These are phyloP conservation scores for Aspergillus arachidicola DNA, from an alignment of 2,329 filamentous ascomycete species.

Conservation along the genomic window DNA sequence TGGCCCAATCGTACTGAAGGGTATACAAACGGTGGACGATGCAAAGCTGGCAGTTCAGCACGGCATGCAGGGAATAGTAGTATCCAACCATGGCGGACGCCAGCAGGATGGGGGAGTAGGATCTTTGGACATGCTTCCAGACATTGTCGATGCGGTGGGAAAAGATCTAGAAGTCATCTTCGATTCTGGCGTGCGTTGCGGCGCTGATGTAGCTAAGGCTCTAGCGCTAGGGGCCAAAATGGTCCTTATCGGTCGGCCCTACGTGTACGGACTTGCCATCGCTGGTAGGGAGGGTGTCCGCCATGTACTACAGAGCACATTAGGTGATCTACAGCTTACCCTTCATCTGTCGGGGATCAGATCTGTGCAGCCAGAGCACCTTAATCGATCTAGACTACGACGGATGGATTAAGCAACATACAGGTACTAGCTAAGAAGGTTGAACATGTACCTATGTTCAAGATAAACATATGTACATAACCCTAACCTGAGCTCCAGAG, in stretches of 20 bases:
- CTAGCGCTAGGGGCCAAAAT: slow-evolving; percentile 55
- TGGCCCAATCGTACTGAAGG: slow-evolving; percentile 64
- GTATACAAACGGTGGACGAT: slow-evolving; percentile 52
- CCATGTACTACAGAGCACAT: slow-evolving; percentile 44
- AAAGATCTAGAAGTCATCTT: slow-evolving; percentile 46
- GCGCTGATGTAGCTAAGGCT: slow-evolving; percentile 53
- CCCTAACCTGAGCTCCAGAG: too few species aligned
- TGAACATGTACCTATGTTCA: not conserved
- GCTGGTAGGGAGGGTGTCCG: slow-evolving; percentile 57
- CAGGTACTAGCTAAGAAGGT: not conserved
- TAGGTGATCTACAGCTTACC: slow-evolving; percentile 34
- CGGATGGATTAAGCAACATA: not conserved
- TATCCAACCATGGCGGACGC: slow-evolving; percentile 54
- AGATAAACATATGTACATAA: too few species aligned
- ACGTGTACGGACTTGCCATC: slow-evolving; percentile 60
- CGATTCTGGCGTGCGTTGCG: slow-evolving; percentile 49
- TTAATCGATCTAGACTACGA: slow-evolving; percentile 11
- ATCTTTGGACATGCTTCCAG: slow-evolving; percentile 53
- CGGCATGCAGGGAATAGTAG: slow-evolving; percentile 51
- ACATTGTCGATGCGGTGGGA: slow-evolving; percentile 53
- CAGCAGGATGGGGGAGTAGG: slow-evolving; percentile 51
- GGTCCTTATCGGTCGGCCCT: slow-evolving; percentile 54
- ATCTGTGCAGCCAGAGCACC: slow-evolving; percentile 14
- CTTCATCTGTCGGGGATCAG: slow-evolving; percentile 13
- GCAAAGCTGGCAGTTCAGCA: slow-evolving; percentile 46